Conservation (phyloP, 208 protist genomes). For the Trypanosoma platydactyli region DNA sequence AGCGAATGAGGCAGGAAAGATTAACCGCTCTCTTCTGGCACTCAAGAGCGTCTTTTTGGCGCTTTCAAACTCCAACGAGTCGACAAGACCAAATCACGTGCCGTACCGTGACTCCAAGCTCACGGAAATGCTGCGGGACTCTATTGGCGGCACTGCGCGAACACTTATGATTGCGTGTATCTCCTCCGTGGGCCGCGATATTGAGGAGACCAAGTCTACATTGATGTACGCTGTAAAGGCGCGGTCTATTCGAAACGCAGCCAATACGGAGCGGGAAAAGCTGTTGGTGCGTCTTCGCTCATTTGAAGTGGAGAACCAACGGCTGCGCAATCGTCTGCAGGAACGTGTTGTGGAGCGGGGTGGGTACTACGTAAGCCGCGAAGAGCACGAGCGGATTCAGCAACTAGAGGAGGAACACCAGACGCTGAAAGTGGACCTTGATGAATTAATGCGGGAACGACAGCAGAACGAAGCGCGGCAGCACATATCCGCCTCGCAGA, state of each 20-base stretch:
- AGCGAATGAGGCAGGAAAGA: constrained; percentile 90
- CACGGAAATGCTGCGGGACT: constrained; percentile 94
- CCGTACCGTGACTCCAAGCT: constrained; percentile 95
- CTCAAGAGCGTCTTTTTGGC: constrained; percentile 93
- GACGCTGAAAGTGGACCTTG: constrained; percentile 53
- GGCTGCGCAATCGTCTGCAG: constrained; percentile 85
- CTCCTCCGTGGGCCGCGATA: constrained; percentile 90
- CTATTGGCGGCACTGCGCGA: constrained; percentile 89
- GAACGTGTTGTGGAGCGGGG: constrained; percentile 82
- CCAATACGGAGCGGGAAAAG: constrained; percentile 83
- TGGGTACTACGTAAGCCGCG: constrained; percentile 80
- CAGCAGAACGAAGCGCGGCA: constrained; percentile 62
- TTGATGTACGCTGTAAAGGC: constrained; percentile 96
- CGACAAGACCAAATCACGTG: constrained; percentile 83
- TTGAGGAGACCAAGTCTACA: constrained; percentile 95
- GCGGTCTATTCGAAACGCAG: constrained; percentile 93
- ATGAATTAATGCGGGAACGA: constrained; percentile 65
- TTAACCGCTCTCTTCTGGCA: constrained; percentile 92
- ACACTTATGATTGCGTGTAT: constrained; percentile 96
- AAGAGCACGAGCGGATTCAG: constrained; percentile 77
- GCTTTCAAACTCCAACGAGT: constrained; percentile 82
- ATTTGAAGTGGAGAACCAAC: constrained; percentile 86
- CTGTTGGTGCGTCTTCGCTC: constrained; percentile 75
- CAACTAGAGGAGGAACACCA: constrained; percentile 54
- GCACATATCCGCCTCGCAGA: constrained; percentile 81